Base-by-base conservation (phyloP, 352 stramenopile species). In the Thalassiosira pacifica region DNA sequence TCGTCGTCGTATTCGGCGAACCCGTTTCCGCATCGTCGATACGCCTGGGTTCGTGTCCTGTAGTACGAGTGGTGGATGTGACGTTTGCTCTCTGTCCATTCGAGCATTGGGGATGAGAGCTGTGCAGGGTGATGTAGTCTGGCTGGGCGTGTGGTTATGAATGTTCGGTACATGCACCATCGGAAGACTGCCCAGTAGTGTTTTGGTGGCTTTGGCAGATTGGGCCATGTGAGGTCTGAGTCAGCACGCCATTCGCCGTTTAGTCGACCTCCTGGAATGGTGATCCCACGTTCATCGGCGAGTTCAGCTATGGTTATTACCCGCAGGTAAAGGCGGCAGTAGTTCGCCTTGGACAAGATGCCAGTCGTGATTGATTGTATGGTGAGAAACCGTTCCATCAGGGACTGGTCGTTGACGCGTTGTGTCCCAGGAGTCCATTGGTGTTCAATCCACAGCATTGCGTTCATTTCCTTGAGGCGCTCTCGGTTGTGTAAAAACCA, bases 301-400 rank as follows among this genome's bases (percentile, higher is more conserved):
- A 79, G 22, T 8, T 76, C 67, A n/a, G 57, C 24, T 0, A 79
- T 71, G 26, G 71, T 72, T 11, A 72, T 48, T 0, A 71, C 40
- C 2, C 60, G 0, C 0, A 72, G 19, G 26, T 68, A 72, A 0
- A 79, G 0, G 0, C 70, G 8, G 34, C 59, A 63, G 0, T 37
- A 60, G 34, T 78, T 78, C 16, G 59, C 71, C n/a, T 79, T 61
- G 4, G 9, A 19, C 1, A 65, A 40, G 0, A 3, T 31, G 10
- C 18, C 60, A 2, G 1, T 52, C 0, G 71, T 72, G 19, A 71
- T 37, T 0, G 37, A 6, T 32, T 29, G 60, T 24, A 78, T 63
- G 4, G 0, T 11, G n/a, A 52, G 11, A 18, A 79, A 79, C 73
- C n/a, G 22, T 0, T 42, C 31, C 78, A 86, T 86, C 11, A 86